Conservation (phyloP, 108 stramenopile species). For the Nitzschia sp. region DNA sequence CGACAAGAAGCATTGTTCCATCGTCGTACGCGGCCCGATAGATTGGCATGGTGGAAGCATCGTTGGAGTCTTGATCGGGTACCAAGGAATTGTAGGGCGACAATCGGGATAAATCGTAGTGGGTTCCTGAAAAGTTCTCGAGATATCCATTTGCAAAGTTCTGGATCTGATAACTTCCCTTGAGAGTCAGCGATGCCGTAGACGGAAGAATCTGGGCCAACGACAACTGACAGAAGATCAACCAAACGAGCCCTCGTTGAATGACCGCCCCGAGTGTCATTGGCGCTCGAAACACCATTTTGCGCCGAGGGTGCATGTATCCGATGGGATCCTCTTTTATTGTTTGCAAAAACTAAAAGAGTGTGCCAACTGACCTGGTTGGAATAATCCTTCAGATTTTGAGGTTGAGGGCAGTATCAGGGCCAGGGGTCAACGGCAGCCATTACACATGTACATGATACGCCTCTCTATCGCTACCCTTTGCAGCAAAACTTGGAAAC, state of each 20-base stretch:
- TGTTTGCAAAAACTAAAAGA: too few species aligned
- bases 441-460: not conserved
- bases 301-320: too few species aligned
- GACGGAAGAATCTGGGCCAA: not conserved
- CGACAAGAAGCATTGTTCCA: slow-evolving; percentile 8
- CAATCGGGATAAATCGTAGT: slow-evolving; percentile 5
- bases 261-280: too few species aligned
- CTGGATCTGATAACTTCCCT: not conserved
- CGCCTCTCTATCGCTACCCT: not conserved
- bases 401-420: too few species aligned
- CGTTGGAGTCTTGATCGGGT: slow-evolving; percentile 1
- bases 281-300: too few species aligned
- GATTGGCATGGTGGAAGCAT: not conserved
- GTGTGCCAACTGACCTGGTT: too few species aligned
- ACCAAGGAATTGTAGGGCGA: slow-evolving; percentile 3
- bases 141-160: not conserved
- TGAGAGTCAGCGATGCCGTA: not conserved
- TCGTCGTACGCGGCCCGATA: slow-evolving; percentile 16
- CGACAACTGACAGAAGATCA: not conserved
- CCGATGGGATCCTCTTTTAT: too few species aligned
- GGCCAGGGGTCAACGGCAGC: not conserved
- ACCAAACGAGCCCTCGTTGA: too few species aligned
- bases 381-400: too few species aligned
- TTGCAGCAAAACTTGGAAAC: not conserved
- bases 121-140: not conserved